Percentiles rank a stretch among this genome's conserved stretches.
Evolutionary conservation across 768 basidiomycete species (phyloP).

Genomic region (Kwoniella dejecticola): DNA sequence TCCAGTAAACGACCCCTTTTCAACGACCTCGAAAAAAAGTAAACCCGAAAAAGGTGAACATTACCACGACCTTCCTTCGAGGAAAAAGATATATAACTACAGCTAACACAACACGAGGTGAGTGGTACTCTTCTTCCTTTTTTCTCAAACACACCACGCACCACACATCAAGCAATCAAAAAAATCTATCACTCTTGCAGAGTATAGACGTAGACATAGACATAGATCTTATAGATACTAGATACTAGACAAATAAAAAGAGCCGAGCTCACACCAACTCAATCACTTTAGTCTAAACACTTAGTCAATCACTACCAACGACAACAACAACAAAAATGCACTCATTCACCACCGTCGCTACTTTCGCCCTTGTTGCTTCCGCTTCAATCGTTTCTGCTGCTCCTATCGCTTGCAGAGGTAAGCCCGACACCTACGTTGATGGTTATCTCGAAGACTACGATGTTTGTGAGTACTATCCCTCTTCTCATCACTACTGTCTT

Average conservation of each 20-base stretch:
- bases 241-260: conserved; percentile 13
- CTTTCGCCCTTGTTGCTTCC: conserved; percentile 27
- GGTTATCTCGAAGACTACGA: conserved; percentile 54
- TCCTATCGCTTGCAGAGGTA: conserved; percentile 34
- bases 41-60: not conserved
- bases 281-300: conserved; percentile 7
- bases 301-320: conserved; percentile 18
- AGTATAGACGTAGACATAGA: too few relatives aligned
- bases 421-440: conserved; percentile 41
- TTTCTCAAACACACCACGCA: not conserved
- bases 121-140: conserved; percentile 9
- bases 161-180: too few relatives aligned
- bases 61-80: conserved; percentile 8
- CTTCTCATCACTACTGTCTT: not conserved
- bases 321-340: conserved; percentile 21
- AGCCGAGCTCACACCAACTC: conserved; percentile 16
- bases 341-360: conserved; percentile 31
- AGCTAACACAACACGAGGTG: conserved; percentile 20
- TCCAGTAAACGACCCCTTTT: conserved; percentile 13
- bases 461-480: conserved; percentile 41
- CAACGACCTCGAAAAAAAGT: conserved; percentile 16
- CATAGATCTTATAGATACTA: conserved; percentile 2
- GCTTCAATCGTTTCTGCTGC: conserved; percentile 33
- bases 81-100: conserved; percentile 20
- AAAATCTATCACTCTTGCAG: too few relatives aligned